These are phyloP conservation scores for Alternaria sp. DNA, from an alignment of 2,329 filamentous ascomycete genomes.

Conservation along the genomic window DNA sequence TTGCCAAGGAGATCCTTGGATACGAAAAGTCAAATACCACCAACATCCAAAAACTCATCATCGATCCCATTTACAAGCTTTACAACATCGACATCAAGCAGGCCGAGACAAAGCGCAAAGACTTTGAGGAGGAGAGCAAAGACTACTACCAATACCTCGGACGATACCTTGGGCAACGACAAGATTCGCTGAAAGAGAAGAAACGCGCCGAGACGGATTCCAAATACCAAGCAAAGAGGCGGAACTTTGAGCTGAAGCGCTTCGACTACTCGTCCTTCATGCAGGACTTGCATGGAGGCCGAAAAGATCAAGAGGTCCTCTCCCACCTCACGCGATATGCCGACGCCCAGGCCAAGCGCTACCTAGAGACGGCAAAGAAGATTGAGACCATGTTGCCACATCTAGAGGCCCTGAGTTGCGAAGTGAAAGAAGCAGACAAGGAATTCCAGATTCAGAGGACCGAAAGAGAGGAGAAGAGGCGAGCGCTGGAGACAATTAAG, in stretches of 20 bases:
- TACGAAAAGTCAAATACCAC: constrained; percentile 86
- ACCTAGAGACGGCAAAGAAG: constrained; percentile 82
- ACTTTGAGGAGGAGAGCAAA: constrained; percentile 98
- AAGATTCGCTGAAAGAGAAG: constrained; percentile 96
- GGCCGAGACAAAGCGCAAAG: constrained; percentile 93
- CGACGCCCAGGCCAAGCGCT: constrained; percentile 84
- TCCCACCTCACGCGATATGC: constrained; percentile 95
- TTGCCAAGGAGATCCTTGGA: constrained; percentile 84
- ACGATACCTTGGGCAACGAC: constrained; percentile 92
- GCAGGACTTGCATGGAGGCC: constrained; percentile 98
- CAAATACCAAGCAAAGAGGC: constrained; percentile 92
- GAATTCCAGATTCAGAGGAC: constrained; percentile 94
- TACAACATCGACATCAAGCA: constrained; percentile 98
- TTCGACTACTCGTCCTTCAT: constrained; percentile 99
- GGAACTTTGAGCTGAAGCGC: constrained; percentile 94
- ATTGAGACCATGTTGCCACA: constrained; percentile 88
- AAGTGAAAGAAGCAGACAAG: constrained; percentile 94
- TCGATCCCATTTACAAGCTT: constrained; percentile 89
- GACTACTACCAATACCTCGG: constrained; percentile 97
- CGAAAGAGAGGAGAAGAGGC: constrained; percentile 94
- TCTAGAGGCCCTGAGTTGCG: constrained; percentile 83
- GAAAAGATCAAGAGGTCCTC: constrained; percentile 95
- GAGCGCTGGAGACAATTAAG: constrained; percentile 87
- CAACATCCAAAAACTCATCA: constrained; percentile 91
- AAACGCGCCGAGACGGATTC: constrained; percentile 93